Evolutionary conservation across 768 basidiomycete genomes (phyloP), one percentile per base, ranked within the genome.

Genomic region (Tulasnella sp.): DNA sequence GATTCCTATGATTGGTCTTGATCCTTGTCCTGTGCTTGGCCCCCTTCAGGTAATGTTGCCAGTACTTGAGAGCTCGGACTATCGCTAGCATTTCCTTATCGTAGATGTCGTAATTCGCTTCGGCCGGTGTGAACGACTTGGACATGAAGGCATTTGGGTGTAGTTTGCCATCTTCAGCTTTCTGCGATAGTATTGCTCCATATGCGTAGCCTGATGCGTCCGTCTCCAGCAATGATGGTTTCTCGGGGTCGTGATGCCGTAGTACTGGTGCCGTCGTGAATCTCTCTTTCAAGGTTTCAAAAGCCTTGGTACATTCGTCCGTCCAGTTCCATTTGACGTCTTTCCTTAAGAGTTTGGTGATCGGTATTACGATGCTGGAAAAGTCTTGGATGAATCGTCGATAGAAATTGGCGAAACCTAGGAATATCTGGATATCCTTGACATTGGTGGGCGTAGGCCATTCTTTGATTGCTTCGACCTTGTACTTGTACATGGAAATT

Each of bases 1-100:
- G 39, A 22, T 70, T 70, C 37, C 22, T 70, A 36, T 70, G 68
- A 36, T 70, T 34, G 39, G 25, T 25, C 22, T 36, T 49, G 71
- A 72, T 45, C 38, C 7, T 5, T 39, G 45, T 25, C 42, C 5
- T 19, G 15, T 5, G n/a, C 25, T 39, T 36, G n/a, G 71, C 71
- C 12, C 71, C 71, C 25, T 72, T 39, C 34, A 72, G 71, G 25
- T 72, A 72, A 9, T 72, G 71, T 25, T 39, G 17, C 71, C 71
- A 72, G n/a, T 72, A 14, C 36, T 58, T 34, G 72, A 77, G 75
- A 42, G 76, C 71, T 72, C 54, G n/a, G 67, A 70, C n/a, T n/a
- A 82, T 80, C n/a, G 82, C 82, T 7, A 82, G 77, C 9, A 82
- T 40, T 67, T 83, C 82, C 76, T 82, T 82, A 71, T 83, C 82